Evolutionary conservation across 805 yeast genomes (phyloP).

Genomic region (Candida sphagnicola): DNA sequence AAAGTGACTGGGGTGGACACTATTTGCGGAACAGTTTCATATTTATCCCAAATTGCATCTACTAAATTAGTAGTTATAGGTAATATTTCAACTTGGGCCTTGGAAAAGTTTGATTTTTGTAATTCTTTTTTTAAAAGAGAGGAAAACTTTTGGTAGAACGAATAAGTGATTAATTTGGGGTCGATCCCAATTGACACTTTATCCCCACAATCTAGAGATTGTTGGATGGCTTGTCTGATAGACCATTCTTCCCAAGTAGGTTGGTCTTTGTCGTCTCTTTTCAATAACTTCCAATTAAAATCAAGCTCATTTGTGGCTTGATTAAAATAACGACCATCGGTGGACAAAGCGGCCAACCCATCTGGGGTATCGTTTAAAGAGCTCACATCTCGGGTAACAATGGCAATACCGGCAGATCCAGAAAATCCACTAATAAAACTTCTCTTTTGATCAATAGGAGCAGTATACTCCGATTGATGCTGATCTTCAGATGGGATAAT

Average conservation of each 20-base stretch:
- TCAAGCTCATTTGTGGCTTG: constrained; percentile 59
- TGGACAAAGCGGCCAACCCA: constrained; percentile 52
- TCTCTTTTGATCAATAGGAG: constrained; percentile 51
- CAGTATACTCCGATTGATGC: constrained; percentile 61
- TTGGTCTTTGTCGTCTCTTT: constrained; percentile 46
- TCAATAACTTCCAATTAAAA: constrained; percentile 55
- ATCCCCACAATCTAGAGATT: constrained; percentile 44
- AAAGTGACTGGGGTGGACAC: constrained; percentile 50
- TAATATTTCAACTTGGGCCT: constrained; percentile 38
- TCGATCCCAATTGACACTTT: constrained; percentile 42
- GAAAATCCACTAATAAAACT: constrained; percentile 56
- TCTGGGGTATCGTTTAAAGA: constrained; percentile 51
- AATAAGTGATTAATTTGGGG: constrained; percentile 44
- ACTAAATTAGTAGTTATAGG: constrained; percentile 61
- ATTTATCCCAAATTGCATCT: constrained; percentile 67
- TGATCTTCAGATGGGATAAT: constrained; percentile 60
- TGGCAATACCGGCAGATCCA: constrained; percentile 61
- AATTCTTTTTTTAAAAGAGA: constrained; percentile 24
- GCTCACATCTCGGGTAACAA: constrained; percentile 50
- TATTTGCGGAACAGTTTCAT: constrained; percentile 56
- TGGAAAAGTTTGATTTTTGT: constrained; percentile 13
- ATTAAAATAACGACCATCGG: constrained; percentile 59
- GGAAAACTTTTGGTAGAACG: constrained; percentile 28
- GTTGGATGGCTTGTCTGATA: constrained; percentile 45
- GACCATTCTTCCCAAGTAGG: constrained; percentile 61